A percentile compares a stretch with the other conserved stretches of the same genome.
Conservation (phyloP, 208 protist species). For the Trypanosoma mega region DNA sequence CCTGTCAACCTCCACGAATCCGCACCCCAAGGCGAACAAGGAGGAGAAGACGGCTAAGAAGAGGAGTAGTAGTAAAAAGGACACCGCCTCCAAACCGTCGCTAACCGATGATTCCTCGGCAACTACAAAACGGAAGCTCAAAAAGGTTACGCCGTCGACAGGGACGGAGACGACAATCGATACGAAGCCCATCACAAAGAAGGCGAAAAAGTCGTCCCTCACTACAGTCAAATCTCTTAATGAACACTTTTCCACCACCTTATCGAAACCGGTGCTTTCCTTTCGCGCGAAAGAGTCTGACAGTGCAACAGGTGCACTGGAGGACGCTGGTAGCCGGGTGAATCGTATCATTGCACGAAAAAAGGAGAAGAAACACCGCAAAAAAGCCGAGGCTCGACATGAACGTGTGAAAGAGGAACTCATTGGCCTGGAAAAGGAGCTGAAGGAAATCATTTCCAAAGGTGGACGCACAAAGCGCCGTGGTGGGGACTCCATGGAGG, state of each 20-base stretch:
- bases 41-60: constrained; percentile 7
- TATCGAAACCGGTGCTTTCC: constrained; percentile 16
- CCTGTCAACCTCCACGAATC: neutral
- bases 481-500: neutral
- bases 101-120: too few relatives aligned
- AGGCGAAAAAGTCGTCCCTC: constrained; percentile 1
- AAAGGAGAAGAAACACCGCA: constrained; percentile 78
- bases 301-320: neutral
- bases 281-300: constrained; percentile 7
- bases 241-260: constrained; percentile 16
- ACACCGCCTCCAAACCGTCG: too few relatives aligned
- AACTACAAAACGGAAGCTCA: constrained; percentile 11
- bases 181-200: neutral
- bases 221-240: constrained; percentile 18
- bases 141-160: constrained; percentile 2
- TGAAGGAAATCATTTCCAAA: constrained; percentile 26
- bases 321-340: constrained; percentile 31
- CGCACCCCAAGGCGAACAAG: constrained; percentile 2
- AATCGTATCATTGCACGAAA: constrained; percentile 83
- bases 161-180: constrained; percentile 4
- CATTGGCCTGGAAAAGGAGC: constrained; percentile 42
- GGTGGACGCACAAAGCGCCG: constrained; percentile 34
- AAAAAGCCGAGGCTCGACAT: constrained; percentile 56
- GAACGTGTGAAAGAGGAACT: constrained; percentile 41
- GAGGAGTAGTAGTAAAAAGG: too few relatives aligned